Base-by-base conservation (phyloP, 1,284 basidiomycete species). In the Dichomitus squalens region DNA sequence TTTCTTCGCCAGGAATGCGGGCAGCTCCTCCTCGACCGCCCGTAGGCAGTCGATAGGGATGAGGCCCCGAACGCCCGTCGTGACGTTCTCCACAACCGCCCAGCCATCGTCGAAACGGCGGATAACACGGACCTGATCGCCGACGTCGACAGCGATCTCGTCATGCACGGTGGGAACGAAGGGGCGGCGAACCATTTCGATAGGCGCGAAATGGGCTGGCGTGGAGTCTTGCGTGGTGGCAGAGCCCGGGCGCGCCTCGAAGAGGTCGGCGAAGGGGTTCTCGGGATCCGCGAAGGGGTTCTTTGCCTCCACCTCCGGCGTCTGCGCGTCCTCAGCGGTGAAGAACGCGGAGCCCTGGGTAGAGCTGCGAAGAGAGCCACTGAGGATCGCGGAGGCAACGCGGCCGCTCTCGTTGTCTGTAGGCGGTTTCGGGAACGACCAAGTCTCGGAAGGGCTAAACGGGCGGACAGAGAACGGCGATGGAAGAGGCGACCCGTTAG, bases 21-120 rank as follows among this genome's bases (percentile, higher is more conserved):
- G 76, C 16, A 84, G 66, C n/a, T 77, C 74, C 65, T 84, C 74
- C 16, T 77, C 75, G 31, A 70, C 64, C 31, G 75, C 74, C 25
- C 82, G 72, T 63, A 88, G 72, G 66, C 86, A 88, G 64, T 87
- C 85, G 27, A 87, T 73, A 2, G 87, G 87, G 43, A 88, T 85
- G 39, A 81, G 64, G 1, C 79, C 79, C 38, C 63, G 61, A 47
- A 49, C 40, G 31, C 64, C 63, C 40, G 78, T 62, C 0, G 73
- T 75, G 5, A 70, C 64, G 47, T 67, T 55, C 49, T 65, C 61
- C 40, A 76, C 60, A 63, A 77, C 80, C 68, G 84, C 80, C 88
- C 88, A 90, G 0, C 87, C 88, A 66, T 90, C 88, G 60, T 87
- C 83, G 68, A 82, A 90, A 12, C 79, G 66, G 47, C 74, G 73